A percentile compares a stretch with the other conserved stretches of the same genome.
Conservation (phyloP, 192 early-diverging fungal species). For the Backusella westeae region DNA sequence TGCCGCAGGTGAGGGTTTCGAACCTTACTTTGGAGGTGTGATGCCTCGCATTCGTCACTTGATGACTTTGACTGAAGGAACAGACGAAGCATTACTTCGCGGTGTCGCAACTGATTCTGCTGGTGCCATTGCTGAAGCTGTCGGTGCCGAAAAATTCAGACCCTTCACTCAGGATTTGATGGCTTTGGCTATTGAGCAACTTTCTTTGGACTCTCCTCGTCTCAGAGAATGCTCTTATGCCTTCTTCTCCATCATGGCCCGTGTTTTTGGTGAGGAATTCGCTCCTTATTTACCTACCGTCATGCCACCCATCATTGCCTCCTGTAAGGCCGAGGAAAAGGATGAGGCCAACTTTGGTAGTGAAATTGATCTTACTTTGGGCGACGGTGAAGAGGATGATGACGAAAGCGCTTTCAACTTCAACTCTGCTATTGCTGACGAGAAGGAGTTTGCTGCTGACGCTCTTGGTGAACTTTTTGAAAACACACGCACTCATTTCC, state of each 20-base stretch:
- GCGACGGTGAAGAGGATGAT: slow-evolving; percentile 45
- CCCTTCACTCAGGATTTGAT: slow-evolving; percentile 76
- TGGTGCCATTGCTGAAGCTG: slow-evolving; percentile 83
- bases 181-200: slow-evolving; percentile 74
- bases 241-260: slow-evolving; percentile 82
- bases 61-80: slow-evolving; percentile 65
- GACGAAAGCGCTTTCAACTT: slow-evolving; percentile 62
- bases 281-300: slow-evolving; percentile 69
- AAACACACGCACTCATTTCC: slow-evolving; percentile 67
- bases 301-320: slow-evolving; percentile 78
- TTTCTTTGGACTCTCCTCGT: slow-evolving; percentile 68
- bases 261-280: slow-evolving; percentile 83
- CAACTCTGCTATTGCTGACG: slow-evolving; percentile 82
- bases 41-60: slow-evolving; percentile 65
- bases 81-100: slow-evolving; percentile 77
- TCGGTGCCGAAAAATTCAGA: slow-evolving; percentile 78
- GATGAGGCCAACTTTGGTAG: slow-evolving; percentile 32
- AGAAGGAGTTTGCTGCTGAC: slow-evolving; percentile 91
- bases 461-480: slow-evolving; percentile 86
- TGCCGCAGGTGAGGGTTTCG: slow-evolving; percentile 69
- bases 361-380: slow-evolving; percentile 40
- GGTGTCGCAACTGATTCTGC: slow-evolving; percentile 84
- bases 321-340: slow-evolving; percentile 77
- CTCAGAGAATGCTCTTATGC: slow-evolving; percentile 84
- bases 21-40: slow-evolving; percentile 76